Base-by-base conservation (phyloP, 495 filamentous ascomycete genomes). In the Aspergillus egyptiacus region DNA sequence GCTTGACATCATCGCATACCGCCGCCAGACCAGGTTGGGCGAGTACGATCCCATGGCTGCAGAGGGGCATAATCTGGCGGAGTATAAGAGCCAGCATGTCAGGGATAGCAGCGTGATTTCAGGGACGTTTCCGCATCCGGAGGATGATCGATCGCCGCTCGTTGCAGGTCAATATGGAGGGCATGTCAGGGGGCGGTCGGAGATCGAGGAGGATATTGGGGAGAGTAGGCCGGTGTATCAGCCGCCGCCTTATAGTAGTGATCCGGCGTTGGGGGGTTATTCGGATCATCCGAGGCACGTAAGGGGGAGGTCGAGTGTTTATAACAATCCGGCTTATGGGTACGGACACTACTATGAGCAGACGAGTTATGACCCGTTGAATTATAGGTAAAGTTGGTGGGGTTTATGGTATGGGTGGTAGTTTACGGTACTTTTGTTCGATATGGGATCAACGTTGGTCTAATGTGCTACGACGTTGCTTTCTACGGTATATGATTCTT, bases 1-100 rank as follows among this genome's bases (percentile, higher is more conserved):
- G 7, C 68, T 83, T 18, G 81, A 83, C 48, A 56, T 77, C 51
- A 55, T 71, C 39, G 76, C 76, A 1, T 62, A 65, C 46, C 64
- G 65, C 10, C 66, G 69, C 35, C 58, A 65, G 48, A 75, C 58
- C 18, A 57, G 66, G 6, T 63, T 71, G 13, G 78, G 79, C 13
- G 64, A 59, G 6, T 84, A 81, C 55, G 66, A 64, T 18, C 59
- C 72, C 4, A 67, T 68, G 63, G 56, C 50, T 10, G 61, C 23
- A 1, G 47, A 31, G 13, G 38, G 38, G 1, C 18, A 35, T 19
- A 33, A 13, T 14, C 31, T 64, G 1, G 58, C 57, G 23, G 65
- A 68, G 47, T 59, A 67, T 28, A 74, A 72, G 48, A 34, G 65
- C 39, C 14, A 11, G 44, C 59, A 65, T 28, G 55, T 63, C 14